These are phyloP conservation scores for Oryza officinalis DNA, from an alignment of 176 grass and related monocot genomes.

Conservation along the genomic window DNA sequence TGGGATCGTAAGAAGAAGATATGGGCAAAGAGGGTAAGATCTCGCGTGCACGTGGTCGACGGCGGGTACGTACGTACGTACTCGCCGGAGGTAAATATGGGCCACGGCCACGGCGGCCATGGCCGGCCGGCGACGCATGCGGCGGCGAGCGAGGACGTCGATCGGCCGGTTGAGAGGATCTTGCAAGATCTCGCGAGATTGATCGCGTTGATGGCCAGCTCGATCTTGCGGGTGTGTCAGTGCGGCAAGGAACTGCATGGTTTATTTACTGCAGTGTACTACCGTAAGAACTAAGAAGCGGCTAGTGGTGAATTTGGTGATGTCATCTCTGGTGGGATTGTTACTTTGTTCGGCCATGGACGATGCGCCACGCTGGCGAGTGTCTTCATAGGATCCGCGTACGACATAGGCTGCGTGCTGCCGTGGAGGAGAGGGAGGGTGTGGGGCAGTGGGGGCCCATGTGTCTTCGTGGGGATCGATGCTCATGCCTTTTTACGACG, in stretches of 20 bases:
- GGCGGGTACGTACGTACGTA: neutral
- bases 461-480: too few species aligned
- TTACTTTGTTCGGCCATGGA: too few species aligned
- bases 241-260: neutral
- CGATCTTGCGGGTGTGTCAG: too few species aligned
- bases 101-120: neutral
- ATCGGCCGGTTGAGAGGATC: neutral
- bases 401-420: too few species aligned
- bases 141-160: neutral
- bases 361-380: too few species aligned
- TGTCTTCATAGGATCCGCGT: too few species aligned
- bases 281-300: neutral
- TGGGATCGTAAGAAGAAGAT: slow-evolving; percentile 18
- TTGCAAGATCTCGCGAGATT: neutral
- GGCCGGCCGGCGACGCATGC: neutral
- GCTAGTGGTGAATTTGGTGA: neutral
- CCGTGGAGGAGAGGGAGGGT: too few species aligned
- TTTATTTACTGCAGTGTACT: neutral
- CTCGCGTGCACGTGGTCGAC: slow-evolving; percentile 17
- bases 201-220: too few species aligned
- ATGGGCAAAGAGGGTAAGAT: neutral
- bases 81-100: slow-evolving; percentile 20
- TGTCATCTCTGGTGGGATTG: neutral
- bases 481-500: too few species aligned
- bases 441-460: too few species aligned